These are phyloP conservation scores for Trichoderma endophyticum DNA, from an alignment of 2,329 filamentous ascomycete species.

Conservation along the genomic window DNA sequence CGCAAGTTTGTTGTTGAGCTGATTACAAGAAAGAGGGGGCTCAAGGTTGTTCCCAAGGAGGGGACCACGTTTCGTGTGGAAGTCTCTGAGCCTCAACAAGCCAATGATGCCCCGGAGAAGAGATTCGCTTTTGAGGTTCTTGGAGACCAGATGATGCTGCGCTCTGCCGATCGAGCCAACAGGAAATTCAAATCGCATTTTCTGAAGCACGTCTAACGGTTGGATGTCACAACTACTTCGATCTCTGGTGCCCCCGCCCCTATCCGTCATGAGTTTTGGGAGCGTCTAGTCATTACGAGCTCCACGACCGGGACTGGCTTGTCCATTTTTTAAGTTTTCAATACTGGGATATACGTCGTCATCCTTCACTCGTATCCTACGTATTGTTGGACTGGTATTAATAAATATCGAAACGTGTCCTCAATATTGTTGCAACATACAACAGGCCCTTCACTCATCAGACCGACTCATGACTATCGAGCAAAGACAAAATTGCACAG, in stretches of 20 bases:
- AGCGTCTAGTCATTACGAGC: background rate
- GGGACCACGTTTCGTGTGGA: constrained; percentile 79
- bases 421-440: background rate
- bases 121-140: constrained; percentile 76
- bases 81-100: constrained; percentile 46
- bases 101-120: constrained; percentile 21
- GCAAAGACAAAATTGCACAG: background rate
- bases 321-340: background rate
- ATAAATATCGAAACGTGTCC: background rate
- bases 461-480: background rate
- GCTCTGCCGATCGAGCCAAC: constrained; percentile 80
- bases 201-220: constrained; percentile 60
- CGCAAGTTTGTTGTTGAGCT: constrained; percentile 83
- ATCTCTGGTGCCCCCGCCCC: background rate
- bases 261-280: background rate
- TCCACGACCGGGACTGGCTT: background rate
- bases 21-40: constrained; percentile 64
- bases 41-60: constrained; percentile 86
- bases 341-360: background rate
- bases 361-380: background rate
- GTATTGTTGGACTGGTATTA: background rate
- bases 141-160: constrained; percentile 80
- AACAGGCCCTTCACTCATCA: background rate
- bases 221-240: background rate
- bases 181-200: constrained; percentile 90